Base-by-base conservation (phyloP, 345 rosid genomes). In the Sonneratia caseolaris region DNA sequence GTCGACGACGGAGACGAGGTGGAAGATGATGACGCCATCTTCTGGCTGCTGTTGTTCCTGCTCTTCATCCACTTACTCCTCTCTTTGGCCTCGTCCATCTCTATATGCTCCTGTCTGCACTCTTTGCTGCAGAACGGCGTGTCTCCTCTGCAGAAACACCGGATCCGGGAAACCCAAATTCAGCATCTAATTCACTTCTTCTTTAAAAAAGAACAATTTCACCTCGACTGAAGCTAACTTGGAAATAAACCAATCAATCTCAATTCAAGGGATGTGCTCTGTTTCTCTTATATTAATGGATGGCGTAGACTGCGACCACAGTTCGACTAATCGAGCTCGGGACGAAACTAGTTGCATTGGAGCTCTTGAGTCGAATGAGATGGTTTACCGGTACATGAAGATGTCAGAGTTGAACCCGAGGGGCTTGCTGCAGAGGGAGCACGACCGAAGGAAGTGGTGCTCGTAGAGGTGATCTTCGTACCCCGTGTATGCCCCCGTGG, bases 31-130 rank as follows among this genome's bases (percentile, higher is more conserved):
- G 76, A 55, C 5, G 75, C 47, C 64, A 74, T 51, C 68, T 77
- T 86, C 88, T 80, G 14, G 55, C 45, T 56, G 61, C 27, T 0
- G 61, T n/a, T 24, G 64, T 2, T 57, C 36, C 64, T n/a, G 32
- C 64, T 38, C 70, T 38, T 53, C 64, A 70, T 59, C 68, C 74
- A 82, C 87, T 80, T 80, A 24, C 72, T 85, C 81, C 81, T 91
- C 70, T 78, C 84, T 24, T 72, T 79, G 6, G 75, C 62, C 68
- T 85, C 95, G 51, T 90, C 98, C 6, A 75, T 71, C 70, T 90
- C 95, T 61, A 92, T 90, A 72, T 85, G 98, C 69, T 90, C 91
- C 79, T 89, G 81, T 42, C 98, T 86, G 79, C 97, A 92, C 80
- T 87, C 96, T 68, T 85, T 77, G 85, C 96, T 89, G 73, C 92